Evolutionary conservation across 2,329 filamentous ascomycete genomes (phyloP).

Genomic region (Phoma herbarum): DNA sequence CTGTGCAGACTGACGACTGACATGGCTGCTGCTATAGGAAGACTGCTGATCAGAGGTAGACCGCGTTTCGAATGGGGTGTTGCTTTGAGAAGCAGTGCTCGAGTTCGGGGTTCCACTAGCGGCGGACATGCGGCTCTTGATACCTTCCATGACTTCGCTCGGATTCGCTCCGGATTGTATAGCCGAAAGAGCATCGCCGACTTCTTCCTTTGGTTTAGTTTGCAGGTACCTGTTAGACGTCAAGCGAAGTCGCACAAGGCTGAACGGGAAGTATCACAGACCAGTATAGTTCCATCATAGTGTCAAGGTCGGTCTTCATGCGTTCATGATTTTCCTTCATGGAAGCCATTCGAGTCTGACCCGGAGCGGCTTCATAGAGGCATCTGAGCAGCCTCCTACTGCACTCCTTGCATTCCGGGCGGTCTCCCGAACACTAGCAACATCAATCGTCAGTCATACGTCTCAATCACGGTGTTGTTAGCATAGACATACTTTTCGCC

Average conservation of each 20-base stretch:
- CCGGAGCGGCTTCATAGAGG: background rate
- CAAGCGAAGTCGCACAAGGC: background rate
- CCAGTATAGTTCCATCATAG: background rate
- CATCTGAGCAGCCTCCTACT: background rate
- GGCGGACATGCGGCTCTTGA: background rate
- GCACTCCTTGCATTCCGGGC: background rate
- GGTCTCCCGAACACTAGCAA: background rate
- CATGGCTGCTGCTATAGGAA: too few relatives aligned
- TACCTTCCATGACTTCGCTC: background rate
- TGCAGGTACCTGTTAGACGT: background rate
- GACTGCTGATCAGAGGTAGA: too few relatives aligned
- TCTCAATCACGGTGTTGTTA: background rate
- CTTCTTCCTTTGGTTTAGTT: background rate
- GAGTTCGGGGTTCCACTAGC: background rate
- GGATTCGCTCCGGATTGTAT: background rate
- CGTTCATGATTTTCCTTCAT: background rate
- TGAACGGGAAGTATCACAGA: background rate
- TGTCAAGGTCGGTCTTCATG: background rate
- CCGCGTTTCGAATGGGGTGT: too few relatives aligned
- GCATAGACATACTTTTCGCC: background rate
- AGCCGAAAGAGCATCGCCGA: background rate
- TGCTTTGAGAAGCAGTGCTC: background rate
- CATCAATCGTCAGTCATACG: too few relatives aligned
- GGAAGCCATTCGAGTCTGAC: background rate
- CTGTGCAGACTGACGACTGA: too few relatives aligned